phyloP scores from a whole-genome alignment of 2,329 filamentous ascomycete genomes.

The Sporothrix mexicana region DNA sequence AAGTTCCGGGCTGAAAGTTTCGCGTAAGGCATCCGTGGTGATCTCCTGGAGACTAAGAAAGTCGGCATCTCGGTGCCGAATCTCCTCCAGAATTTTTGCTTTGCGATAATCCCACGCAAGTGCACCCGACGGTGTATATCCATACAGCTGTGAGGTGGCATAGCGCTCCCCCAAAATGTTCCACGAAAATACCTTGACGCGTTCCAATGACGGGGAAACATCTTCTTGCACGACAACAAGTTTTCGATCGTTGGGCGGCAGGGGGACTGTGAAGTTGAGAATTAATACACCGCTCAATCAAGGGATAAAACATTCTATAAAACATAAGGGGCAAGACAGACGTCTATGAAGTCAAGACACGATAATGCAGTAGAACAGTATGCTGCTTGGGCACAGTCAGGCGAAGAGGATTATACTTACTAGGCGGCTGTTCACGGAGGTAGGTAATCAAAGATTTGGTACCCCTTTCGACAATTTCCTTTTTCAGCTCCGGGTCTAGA shows the following conservation, averaged over 20 bases:
- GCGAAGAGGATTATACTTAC: constrained; percentile 58
- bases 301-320: neutral
- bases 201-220: constrained; percentile 64
- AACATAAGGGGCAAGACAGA: neutral
- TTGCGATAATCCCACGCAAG: constrained; percentile 87
- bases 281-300: neutral
- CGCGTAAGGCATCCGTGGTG: constrained; percentile 87
- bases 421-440: constrained; percentile 81
- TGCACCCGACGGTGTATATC: constrained; percentile 83
- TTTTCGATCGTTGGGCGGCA: constrained; percentile 76
- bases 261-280: constrained; percentile 63
- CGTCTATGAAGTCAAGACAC: too few species aligned
- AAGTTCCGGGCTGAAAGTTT: constrained; percentile 86
- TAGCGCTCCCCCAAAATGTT: constrained; percentile 96
- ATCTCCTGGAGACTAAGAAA: constrained; percentile 94
- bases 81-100: constrained; percentile 80
- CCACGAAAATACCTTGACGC: constrained; percentile 86
- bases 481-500: constrained; percentile 74
- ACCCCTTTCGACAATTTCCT: constrained; percentile 83
- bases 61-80: constrained; percentile 80
- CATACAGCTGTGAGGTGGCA: constrained; percentile 82
- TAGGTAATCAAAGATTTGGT: constrained; percentile 83
- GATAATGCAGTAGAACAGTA: too few species aligned
- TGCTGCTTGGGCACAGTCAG: too few species aligned
- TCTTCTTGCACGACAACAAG: constrained; percentile 79